Conservation (phyloP, 2,329 filamentous ascomycete species). For the Aspergillus novofumigatus region DNA sequence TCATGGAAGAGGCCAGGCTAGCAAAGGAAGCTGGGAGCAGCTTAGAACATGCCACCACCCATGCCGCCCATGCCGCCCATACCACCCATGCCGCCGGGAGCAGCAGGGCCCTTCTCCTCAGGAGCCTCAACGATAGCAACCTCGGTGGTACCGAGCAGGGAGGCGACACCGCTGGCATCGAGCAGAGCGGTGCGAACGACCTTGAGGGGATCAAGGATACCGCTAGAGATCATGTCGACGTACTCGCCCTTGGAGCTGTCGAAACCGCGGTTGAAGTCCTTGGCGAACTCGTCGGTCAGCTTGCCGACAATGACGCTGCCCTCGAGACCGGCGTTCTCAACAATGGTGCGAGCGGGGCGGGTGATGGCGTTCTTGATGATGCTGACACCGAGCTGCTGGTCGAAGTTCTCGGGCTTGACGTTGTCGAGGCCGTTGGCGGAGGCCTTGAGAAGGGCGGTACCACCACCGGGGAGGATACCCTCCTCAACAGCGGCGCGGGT, state of each 20-base stretch:
- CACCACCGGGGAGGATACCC: slow-evolving; percentile 97
- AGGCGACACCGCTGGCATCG: slow-evolving; percentile 94
- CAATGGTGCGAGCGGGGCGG: slow-evolving; percentile 86
- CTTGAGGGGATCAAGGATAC: slow-evolving; percentile 99
- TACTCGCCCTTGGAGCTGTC: slow-evolving; percentile 97
- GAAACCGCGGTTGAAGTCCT: slow-evolving; percentile 97
- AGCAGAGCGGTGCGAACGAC: slow-evolving; percentile 94
- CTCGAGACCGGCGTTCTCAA: slow-evolving; percentile 96
- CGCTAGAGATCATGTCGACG: slow-evolving; percentile 94
- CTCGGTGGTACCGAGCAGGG: slow-evolving; percentile 94
- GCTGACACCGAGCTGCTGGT: slow-evolving; percentile 96
- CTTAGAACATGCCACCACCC: slow-evolving; percentile 63
- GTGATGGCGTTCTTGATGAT: slow-evolving; percentile 99
- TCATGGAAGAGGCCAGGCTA: slow-evolving; percentile 16
- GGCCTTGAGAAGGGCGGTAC: slow-evolving; percentile 96
- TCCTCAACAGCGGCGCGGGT: slow-evolving; percentile 98
- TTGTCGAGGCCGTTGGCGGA: slow-evolving; percentile 78
- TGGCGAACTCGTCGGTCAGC: slow-evolving; percentile 87
- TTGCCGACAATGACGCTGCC: slow-evolving; percentile 96
- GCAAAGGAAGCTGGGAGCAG: slow-evolving; percentile 8
- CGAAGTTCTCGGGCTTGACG: slow-evolving; percentile 90
- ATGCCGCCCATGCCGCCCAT: slow-evolving; percentile 62
- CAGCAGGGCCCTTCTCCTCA: slow-evolving; percentile 75
- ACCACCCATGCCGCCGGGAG: slow-evolving; percentile 48
- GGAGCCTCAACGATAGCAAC: slow-evolving; percentile 95